phyloP scores from a whole-genome alignment of 2,329 filamentous ascomycete genomes.

The Sordariomycetes sp. region DNA sequence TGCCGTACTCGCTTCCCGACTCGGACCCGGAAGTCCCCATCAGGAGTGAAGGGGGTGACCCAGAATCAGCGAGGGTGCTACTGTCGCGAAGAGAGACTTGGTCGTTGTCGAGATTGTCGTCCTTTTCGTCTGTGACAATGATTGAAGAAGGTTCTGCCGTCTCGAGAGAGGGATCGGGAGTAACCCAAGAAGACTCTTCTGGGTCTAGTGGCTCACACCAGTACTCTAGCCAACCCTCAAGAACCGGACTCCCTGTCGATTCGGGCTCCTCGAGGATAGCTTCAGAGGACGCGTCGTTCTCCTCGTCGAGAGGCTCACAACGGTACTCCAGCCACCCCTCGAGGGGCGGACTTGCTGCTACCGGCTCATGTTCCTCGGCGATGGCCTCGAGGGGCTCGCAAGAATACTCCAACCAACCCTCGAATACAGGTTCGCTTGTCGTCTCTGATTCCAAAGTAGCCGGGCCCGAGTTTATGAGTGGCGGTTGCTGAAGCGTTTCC shows the following conservation, averaged over 20 bases:
- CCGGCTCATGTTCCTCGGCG: not conserved
- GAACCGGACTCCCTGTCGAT: not conserved
- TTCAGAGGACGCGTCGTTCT: not conserved
- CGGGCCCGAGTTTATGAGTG: not conserved
- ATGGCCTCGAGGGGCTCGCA: not conserved
- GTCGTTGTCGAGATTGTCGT: not conserved
- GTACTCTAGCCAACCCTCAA: conserved; percentile 9
- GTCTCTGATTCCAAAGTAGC: not conserved
- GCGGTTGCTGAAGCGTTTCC: not conserved
- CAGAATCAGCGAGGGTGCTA: not conserved
- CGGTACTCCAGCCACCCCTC: conserved; percentile 4
- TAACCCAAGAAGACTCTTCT: not conserved
- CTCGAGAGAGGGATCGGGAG: not conserved
- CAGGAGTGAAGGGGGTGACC: not conserved
- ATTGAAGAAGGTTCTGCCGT: not conserved
- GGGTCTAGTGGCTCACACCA: conserved; percentile 6
- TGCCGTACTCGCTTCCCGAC: not conserved
- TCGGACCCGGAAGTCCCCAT: not conserved
- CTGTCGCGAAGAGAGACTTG: not conserved
- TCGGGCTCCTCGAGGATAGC: not conserved
- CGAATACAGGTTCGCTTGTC: not conserved
- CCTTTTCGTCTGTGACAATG: not conserved
- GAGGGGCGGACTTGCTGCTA: not conserved
- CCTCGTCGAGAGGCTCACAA: conserved; percentile 2
- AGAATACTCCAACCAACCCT: not conserved